Base-by-base conservation (phyloP, 148 eudicot species). In the Linanthus parryae region DNA sequence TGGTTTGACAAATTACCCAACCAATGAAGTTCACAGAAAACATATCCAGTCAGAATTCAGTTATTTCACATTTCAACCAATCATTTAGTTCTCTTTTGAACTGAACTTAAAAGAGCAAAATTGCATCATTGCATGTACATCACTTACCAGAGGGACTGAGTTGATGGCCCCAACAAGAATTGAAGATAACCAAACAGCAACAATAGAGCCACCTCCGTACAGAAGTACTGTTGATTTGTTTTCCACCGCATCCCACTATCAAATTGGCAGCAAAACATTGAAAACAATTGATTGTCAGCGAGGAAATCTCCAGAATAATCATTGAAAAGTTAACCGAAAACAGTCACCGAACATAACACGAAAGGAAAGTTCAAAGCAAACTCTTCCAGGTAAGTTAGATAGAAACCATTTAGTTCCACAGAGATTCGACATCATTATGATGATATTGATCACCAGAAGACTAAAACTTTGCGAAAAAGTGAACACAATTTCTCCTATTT, bases 221-320 rank as follows among this genome's bases (percentile, higher is more conserved):
- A 88, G 34, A 53, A 94, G 54, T n/a, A 94, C 99, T 2, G 99
- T 88, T n/a, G 96, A 75, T 78, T 94, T 94, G 76, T 94, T 84
- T 66, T 94, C 99, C 56, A 94, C 66, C 15, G 81, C 85, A 74
- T 94, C 96, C 99, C 99, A 94, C 99, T 94, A 27, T 17, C 12
- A 26, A 70, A 37, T 46, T 52, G 4, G 16, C n/a, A 48, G 17
- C n/a, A 24, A 49, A 36, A 38, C 14, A 52, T 10, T 15, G 3
- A 58, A 36, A 17, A 25, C 7, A 4, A 17, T 17, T n/a, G 25
- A 12, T 2, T 1, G 25, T 3, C 26, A 23, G 8, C 23, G 13
- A 20, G 1, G 5, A n/a, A 30, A n/a, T 33, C 1, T 25, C 9
- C 8, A 40, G 1, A 1, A 8, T 31, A 34, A 63, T 23, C 23